These are phyloP conservation scores for Nicotiana tabacum DNA, from an alignment of 257 asterid species.

Conservation along the genomic window DNA sequence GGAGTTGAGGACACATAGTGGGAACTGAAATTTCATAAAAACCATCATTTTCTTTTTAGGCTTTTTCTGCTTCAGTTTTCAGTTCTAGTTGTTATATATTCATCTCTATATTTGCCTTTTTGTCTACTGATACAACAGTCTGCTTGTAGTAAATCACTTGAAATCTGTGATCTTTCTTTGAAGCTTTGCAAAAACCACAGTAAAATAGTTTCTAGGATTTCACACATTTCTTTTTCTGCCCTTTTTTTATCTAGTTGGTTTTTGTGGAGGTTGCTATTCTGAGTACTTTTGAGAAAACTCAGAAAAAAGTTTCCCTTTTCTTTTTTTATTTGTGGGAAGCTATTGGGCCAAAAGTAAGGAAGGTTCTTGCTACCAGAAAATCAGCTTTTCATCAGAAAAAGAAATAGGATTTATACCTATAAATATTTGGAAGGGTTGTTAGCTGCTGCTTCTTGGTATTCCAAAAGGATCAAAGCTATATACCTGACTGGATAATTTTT, in stretches of 20 bases:
- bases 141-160: neutral
- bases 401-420: neutral
- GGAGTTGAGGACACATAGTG: neutral
- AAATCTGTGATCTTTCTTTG: neutral
- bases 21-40: neutral
- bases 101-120: neutral
- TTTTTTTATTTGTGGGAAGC: neutral
- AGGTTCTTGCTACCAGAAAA: neutral
- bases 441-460: neutral
- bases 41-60: neutral
- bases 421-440: neutral
- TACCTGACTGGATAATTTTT: neutral
- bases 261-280: neutral
- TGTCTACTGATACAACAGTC: no score
- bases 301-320: neutral
- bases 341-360: neutral
- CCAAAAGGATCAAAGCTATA: neutral
- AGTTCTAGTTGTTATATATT: neutral
- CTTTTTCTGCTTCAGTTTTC: neutral
- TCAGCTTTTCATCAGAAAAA: neutral
- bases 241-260: no score
- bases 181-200: neutral
- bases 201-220: neutral
- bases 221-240: neutral
- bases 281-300: neutral